A percentile compares a stretch with the other conserved stretches of the same genome.
phyloP scores from a whole-genome alignment of 805 yeast species.

The Yueomyces sp. region DNA sequence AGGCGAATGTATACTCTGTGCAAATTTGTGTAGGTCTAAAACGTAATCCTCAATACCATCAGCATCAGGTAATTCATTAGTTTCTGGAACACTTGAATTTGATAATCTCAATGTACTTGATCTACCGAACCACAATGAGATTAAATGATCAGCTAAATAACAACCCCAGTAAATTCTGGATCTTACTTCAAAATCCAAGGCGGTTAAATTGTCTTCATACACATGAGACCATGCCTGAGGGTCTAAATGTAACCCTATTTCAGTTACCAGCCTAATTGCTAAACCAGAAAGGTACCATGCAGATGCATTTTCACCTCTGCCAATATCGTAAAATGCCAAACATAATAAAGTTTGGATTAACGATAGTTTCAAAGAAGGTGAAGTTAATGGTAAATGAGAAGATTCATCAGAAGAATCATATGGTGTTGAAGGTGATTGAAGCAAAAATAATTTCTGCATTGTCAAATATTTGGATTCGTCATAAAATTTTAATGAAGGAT shows the following conservation, averaged over 20 bases:
- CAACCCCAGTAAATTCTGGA: slow-evolving; percentile 52
- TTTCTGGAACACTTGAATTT: slow-evolving; percentile 46
- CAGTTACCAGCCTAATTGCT: slow-evolving; percentile 48
- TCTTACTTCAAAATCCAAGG: slow-evolving; percentile 38
- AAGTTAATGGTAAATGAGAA: slow-evolving; percentile 9
- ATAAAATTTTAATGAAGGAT: slow-evolving; percentile 31
- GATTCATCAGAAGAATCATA: slow-evolving; percentile 2
- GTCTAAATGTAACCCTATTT: slow-evolving; percentile 43
- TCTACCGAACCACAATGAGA: slow-evolving; percentile 40
- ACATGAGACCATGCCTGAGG: slow-evolving; percentile 40
- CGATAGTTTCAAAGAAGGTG: slow-evolving; percentile 33
- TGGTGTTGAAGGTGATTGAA: slow-evolving; percentile 6
- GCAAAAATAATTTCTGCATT: slow-evolving; percentile 25
- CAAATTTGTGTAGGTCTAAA: background rate
- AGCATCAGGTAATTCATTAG: slow-evolving; percentile 42
- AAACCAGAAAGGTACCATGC: slow-evolving; percentile 51
- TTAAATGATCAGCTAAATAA: slow-evolving; percentile 45
- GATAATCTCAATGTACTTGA: slow-evolving; percentile 37
- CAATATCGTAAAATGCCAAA: slow-evolving; percentile 44
- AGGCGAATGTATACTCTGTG: no score
- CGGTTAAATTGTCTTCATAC: slow-evolving; percentile 26
- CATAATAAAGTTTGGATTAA: slow-evolving; percentile 40
- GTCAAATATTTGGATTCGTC: slow-evolving; percentile 31
- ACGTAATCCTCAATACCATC: slow-evolving; percentile 46
- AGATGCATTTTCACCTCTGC: slow-evolving; percentile 39